Conservation (phyloP, 2,329 filamentous ascomycete genomes). For the Talaromyces sp. region DNA sequence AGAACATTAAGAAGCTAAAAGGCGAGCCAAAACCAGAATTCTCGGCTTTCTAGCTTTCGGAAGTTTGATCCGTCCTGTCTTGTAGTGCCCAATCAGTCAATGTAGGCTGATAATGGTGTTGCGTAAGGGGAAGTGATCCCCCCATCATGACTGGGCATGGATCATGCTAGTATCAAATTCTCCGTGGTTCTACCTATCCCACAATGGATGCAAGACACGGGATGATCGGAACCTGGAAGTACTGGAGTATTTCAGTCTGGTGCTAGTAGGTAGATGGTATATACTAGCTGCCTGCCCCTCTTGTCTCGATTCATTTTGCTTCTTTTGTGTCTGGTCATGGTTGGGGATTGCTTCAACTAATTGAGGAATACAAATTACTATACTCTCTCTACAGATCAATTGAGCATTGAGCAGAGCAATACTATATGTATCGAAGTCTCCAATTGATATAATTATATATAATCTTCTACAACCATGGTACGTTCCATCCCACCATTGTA, state of each 20-base stretch:
- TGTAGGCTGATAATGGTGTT: neutral
- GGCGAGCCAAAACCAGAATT: neutral
- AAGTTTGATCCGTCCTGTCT: neutral
- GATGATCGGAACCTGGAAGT: neutral
- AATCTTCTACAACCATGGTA: slow-evolving; percentile 12
- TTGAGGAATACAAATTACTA: neutral
- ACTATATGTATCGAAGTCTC: neutral
- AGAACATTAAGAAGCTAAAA: neutral
- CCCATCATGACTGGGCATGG: neutral
- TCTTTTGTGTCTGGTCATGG: neutral
- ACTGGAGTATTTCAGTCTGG: neutral
- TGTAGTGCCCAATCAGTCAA: neutral
- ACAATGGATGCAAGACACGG: neutral
- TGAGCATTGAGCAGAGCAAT: neutral
- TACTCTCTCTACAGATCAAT: neutral
- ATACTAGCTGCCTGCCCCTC: neutral
- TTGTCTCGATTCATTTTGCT: neutral
- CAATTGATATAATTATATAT: neutral
- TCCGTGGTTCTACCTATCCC: neutral
- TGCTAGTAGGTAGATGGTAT: neutral
- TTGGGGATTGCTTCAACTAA: neutral
- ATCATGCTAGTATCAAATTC: neutral
- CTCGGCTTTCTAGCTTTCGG: neutral
- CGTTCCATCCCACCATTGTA: neutral
- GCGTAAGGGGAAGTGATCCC: neutral